phyloP scores from a whole-genome alignment of 2,329 filamentous ascomycete genomes.

The Exophiala lecanii-corni region DNA sequence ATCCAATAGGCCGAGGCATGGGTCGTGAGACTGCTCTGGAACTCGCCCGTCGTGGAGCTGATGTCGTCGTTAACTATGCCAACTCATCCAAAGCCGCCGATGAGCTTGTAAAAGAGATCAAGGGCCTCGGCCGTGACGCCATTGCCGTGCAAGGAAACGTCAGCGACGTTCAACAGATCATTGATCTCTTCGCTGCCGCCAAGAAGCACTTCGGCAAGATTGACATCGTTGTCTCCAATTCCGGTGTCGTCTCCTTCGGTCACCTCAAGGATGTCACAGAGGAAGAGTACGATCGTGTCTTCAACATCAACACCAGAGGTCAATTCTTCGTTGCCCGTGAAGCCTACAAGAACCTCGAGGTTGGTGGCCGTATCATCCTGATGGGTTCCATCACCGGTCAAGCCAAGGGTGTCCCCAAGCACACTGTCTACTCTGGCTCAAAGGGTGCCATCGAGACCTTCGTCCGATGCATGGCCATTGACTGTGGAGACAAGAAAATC shows the following conservation, averaged over 20 bases:
- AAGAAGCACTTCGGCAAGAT: constrained; percentile 61
- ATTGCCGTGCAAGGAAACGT: constrained; percentile 65
- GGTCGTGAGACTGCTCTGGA: constrained; percentile 40
- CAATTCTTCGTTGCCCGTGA: constrained; percentile 77
- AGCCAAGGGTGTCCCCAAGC: constrained; percentile 63
- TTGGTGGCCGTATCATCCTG: constrained; percentile 68
- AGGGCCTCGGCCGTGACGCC: constrained; percentile 58
- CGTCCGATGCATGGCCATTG: constrained; percentile 67
- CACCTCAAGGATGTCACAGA: constrained; percentile 64
- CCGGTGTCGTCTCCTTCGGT: constrained; percentile 62
- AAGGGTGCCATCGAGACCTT: constrained; percentile 76
- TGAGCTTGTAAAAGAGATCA: constrained; percentile 62
- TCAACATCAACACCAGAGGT: constrained; percentile 63
- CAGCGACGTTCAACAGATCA: constrained; percentile 59
- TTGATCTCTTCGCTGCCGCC: constrained; percentile 59
- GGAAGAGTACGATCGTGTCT: constrained; percentile 68
- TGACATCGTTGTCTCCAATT: constrained; percentile 57
- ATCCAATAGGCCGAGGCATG: constrained; percentile 36
- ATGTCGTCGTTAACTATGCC: constrained; percentile 43
- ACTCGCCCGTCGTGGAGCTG: constrained; percentile 37
- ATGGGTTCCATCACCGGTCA: constrained; percentile 65
- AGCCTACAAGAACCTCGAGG: constrained; percentile 65
- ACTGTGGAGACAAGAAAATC: constrained; percentile 63
- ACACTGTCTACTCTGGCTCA: constrained; percentile 68
- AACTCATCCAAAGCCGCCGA: constrained; percentile 60